Evolutionary conservation across 2,329 filamentous ascomycete genomes (phyloP).

Genomic region (Lachnum nothofagi): DNA sequence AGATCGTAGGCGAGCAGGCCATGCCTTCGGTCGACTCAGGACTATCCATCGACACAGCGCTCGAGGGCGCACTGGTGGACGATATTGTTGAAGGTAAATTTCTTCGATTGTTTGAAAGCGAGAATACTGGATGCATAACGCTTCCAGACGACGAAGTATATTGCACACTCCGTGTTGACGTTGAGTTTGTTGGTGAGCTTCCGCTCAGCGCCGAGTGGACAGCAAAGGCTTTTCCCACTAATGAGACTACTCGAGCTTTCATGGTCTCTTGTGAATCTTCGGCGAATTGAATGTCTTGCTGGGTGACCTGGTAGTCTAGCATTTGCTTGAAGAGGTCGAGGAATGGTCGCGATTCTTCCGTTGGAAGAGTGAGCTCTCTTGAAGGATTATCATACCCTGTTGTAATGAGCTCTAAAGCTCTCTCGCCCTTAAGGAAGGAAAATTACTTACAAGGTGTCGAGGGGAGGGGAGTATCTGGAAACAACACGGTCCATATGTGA

Average conservation of each 20-base stretch:
- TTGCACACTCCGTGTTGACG: neutral
- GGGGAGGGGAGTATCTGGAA: neutral
- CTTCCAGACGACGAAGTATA: neutral
- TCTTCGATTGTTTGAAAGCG: neutral
- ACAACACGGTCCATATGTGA: constrained; percentile 1
- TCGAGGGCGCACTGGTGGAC: neutral
- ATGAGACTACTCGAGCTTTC: neutral
- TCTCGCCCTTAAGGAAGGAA: too few relatives aligned
- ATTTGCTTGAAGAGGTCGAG: neutral
- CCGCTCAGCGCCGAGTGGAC: neutral
- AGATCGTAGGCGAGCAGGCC: neutral
- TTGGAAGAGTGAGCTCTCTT: neutral
- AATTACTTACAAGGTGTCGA: constrained; percentile 1
- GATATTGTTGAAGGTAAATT: neutral
- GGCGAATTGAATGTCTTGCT: neutral
- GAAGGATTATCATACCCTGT: neutral
- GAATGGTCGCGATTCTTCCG: neutral
- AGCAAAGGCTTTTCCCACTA: neutral
- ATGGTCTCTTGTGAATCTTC: neutral
- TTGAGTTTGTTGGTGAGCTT: neutral
- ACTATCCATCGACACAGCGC: neutral
- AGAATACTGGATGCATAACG: neutral
- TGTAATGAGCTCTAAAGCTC: neutral
- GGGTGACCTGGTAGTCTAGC: neutral
- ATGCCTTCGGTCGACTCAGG: neutral